These are phyloP conservation scores for Corchorus olitorius DNA, from an alignment of 345 rosid species.

Conservation along the genomic window DNA sequence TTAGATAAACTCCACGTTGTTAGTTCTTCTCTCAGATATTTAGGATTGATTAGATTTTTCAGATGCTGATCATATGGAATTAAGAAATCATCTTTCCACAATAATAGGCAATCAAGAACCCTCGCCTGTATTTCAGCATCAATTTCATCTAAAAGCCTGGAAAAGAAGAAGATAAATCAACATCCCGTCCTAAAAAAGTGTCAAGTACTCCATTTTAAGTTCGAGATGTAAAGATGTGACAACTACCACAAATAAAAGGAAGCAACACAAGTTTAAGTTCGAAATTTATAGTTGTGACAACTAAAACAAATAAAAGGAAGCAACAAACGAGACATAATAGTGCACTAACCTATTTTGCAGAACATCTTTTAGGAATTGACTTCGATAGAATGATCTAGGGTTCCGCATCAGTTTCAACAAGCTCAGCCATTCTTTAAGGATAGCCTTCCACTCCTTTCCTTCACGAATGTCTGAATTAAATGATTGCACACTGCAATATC, in stretches of 20 bases:
- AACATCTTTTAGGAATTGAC: constrained; percentile 72
- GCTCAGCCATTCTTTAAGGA: constrained; percentile 84
- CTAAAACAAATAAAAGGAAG: constrained; percentile 1
- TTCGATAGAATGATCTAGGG: constrained; percentile 52
- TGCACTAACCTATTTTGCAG: constrained; percentile 67
- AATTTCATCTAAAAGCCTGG: constrained; percentile 85
- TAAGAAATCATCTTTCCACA: constrained; percentile 74
- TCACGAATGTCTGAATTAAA: constrained; percentile 52
- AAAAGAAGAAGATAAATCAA: constrained; percentile 26
- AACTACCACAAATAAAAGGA: constrained; percentile 8
- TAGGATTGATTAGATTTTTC: constrained; percentile 74
- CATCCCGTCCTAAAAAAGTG: constrained; percentile 10
- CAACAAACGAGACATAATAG: constrained; percentile 12
- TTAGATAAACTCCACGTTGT: constrained; percentile 82
- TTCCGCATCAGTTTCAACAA: constrained; percentile 76
- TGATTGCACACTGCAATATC: constrained; percentile 58
- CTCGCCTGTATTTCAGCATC: constrained; percentile 77
- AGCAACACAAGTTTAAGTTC: not conserved
- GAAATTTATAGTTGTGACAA: constrained; percentile 4
- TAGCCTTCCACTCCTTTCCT: constrained; percentile 76
- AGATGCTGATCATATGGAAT: constrained; percentile 73
- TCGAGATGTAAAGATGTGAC: not conserved
- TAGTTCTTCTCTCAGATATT: constrained; percentile 75
- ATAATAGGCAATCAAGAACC: constrained; percentile 83
- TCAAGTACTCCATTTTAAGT: not conserved